A percentile compares a stretch with the other conserved stretches of the same genome.
Conservation (phyloP, 768 basidiomycete genomes). For the Lentinus tigrinus region DNA sequence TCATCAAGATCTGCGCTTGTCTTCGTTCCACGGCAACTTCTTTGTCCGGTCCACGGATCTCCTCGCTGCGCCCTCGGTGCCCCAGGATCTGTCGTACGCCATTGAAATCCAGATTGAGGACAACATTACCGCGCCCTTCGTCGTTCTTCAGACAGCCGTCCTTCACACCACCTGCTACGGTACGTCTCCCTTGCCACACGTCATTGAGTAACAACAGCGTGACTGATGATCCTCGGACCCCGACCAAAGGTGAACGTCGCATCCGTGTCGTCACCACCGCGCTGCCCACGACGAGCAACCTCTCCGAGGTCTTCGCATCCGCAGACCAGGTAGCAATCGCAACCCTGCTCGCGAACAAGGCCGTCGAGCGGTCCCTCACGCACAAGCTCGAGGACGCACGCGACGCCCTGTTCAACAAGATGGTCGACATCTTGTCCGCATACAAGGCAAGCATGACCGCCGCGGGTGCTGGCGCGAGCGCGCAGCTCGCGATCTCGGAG, state of each 20-base stretch:
- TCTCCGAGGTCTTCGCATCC: slow-evolving; percentile 55
- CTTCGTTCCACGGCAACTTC: slow-evolving; percentile 98
- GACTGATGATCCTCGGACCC: too few relatives aligned
- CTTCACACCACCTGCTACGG: slow-evolving; percentile 94
- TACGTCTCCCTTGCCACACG: slow-evolving; percentile 24
- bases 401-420: slow-evolving; percentile 53
- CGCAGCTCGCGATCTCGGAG: slow-evolving; percentile 88
- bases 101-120: slow-evolving; percentile 97
- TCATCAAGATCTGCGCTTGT: slow-evolving; percentile 79
- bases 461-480: slow-evolving; percentile 89
- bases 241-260: slow-evolving; percentile 47
- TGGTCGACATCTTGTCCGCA: slow-evolving; percentile 51
- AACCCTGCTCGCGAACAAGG: slow-evolving; percentile 56
- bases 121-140: slow-evolving; percentile 84
- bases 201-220: too few relatives aligned
- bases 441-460: slow-evolving; percentile 96
- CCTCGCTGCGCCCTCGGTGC: slow-evolving; percentile 94
- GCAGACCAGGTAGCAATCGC: slow-evolving; percentile 57
- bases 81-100: slow-evolving; percentile 92
- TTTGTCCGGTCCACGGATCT: slow-evolving; percentile 97
- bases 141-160: slow-evolving; percentile 93
- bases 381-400: slow-evolving; percentile 58
- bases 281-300: slow-evolving; percentile 55
- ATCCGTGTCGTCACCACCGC: slow-evolving; percentile 62
- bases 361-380: slow-evolving; percentile 53